Base-by-base conservation (phyloP, 2,329 filamentous ascomycete species). In the Calonectria pseudoreteaudii region DNA sequence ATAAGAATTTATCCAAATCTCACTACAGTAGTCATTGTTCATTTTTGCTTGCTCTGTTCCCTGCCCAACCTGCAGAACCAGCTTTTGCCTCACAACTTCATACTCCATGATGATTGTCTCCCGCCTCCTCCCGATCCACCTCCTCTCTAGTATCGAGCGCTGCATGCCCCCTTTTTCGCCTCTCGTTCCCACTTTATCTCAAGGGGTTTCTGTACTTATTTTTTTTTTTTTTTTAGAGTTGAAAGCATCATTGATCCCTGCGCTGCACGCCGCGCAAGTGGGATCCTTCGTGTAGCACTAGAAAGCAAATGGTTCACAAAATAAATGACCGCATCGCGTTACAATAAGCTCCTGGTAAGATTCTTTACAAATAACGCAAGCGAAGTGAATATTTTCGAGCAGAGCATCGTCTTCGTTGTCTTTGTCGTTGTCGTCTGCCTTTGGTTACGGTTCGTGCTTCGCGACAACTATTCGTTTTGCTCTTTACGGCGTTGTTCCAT, bases 311-410 rank as follows among this genome's bases (percentile, higher is more conserved):
- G 90, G 88, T 84, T 98, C 94, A 83, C 97, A 99, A 82, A 98
- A 98, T 84, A 98, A 98, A 84, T 99, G 97, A 0, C 95, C 94
- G 78, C 97, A n/a, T n/a, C n/a, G n/a, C n/a, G n/a, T n/a, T n/a
- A 96, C 87, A 16, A 98, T 91, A 0, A 97, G 96, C 71, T 91
- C 89, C 80, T 92, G 93, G 85, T 98, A 98, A 1, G 92, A 85
- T 47, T 92, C 90, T 80, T 93, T 92, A 88, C 96, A 98, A 75
- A 98, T 95, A 76, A 98, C 91, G 84, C 96, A 98, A 1, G 92
- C 94, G 82, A 98, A 98, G 0, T 96, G 96, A 28, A 98, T 98
- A 80, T 93, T 94, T 82, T 96, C 93, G 66, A 98, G 86, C 82
- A 96, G 85, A 26, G 91, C 92, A 56, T 94, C 91, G 66, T 96